Evolutionary conservation across 257 asterid genomes (phyloP).

Genomic region (Apocynum venetum): DNA sequence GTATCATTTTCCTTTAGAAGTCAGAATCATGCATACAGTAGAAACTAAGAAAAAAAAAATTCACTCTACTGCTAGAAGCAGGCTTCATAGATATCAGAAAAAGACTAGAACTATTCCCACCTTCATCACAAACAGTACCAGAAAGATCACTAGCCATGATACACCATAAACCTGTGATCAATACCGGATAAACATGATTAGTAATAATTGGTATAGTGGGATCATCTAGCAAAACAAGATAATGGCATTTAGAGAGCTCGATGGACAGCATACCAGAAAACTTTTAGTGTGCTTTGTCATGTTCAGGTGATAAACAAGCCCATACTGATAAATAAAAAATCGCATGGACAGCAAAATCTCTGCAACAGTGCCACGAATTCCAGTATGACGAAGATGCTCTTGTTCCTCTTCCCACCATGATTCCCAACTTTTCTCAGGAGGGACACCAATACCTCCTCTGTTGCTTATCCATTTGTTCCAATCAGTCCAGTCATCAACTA

Average conservation of each 20-base stretch:
- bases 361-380: constrained; percentile 72
- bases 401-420: constrained; percentile 99
- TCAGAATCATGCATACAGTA: background rate
- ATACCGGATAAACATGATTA: constrained; percentile 18
- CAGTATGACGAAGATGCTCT: constrained; percentile 92
- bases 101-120: constrained; percentile 27
- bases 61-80: background rate
- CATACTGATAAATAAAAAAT: constrained; percentile 90
- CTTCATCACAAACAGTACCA: constrained; percentile 92
- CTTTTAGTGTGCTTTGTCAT: constrained; percentile 52
- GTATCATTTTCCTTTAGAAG: background rate
- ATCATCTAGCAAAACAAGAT: constrained; percentile 3
- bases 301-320: constrained; percentile 87
- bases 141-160: constrained; percentile 88
- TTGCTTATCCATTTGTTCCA: constrained; percentile 98
- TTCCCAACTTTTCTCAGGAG: constrained; percentile 97
- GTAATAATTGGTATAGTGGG: background rate
- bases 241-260: constrained; percentile 9
- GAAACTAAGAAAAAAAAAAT: background rate
- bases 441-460: constrained; percentile 97
- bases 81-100: background rate
- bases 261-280: constrained; percentile 56
- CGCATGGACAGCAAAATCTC: constrained; percentile 75
- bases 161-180: constrained; percentile 75
- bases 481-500: constrained; percentile 96